Conservation (phyloP, 306 rosid genomes). For the Inga laurina region DNA sequence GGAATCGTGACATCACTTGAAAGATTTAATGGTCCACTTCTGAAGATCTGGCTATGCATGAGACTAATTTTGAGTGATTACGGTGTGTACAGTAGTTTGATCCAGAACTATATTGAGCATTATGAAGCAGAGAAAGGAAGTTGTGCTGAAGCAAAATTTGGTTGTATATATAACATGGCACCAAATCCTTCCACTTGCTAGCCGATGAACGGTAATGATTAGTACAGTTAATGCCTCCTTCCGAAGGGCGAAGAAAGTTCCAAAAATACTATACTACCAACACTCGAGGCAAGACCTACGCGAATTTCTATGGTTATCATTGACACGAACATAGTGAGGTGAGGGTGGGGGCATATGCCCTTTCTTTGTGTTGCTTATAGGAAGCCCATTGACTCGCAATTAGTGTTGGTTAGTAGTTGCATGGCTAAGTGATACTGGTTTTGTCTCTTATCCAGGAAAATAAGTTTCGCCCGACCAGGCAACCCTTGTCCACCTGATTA, state of each 20-base stretch:
- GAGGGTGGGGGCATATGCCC: background rate
- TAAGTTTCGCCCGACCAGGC: no score
- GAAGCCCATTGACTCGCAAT: background rate
- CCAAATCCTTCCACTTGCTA: no score
- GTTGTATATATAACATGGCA: no score
- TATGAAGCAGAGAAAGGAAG: no score
- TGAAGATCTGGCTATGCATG: background rate
- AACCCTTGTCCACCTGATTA: no score
- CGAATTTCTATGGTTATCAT: background rate
- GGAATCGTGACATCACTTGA: background rate
- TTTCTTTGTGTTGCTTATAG: background rate
- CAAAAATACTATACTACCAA: background rate
- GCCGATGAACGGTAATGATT: no score
- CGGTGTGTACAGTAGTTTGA: background rate
- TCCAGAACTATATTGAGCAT: background rate
- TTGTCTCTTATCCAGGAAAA: background rate
- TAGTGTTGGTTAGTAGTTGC: background rate
- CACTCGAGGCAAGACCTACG: conserved; percentile 2
- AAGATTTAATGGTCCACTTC: background rate
- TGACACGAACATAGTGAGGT: no score
- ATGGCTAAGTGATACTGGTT: background rate
- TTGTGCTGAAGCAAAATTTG: no score
- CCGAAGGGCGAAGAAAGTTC: background rate
- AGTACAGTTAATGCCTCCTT: background rate
- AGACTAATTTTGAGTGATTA: background rate